Evolutionary conservation across 1,139 yeast genomes (phyloP).

Genomic region (Pneumocystis murina): DNA sequence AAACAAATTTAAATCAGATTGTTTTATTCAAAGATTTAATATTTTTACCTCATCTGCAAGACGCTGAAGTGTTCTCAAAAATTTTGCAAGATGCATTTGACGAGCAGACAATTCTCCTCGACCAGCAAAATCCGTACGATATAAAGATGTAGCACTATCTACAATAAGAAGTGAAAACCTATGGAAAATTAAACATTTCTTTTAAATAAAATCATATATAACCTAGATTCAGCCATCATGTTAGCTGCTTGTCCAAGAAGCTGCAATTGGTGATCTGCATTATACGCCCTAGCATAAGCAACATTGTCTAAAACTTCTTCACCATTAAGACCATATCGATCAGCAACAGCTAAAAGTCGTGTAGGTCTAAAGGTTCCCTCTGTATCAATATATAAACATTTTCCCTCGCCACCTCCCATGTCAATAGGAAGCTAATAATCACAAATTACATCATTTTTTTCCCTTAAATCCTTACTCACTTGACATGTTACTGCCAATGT

Average conservation of each 20-base stretch:
- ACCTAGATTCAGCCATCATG: slow-evolving; percentile 87
- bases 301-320: slow-evolving; percentile 90
- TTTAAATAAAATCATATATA: slow-evolving; percentile 27
- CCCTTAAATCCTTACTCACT: slow-evolving; percentile 8
- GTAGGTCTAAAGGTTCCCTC: slow-evolving; percentile 95
- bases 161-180: slow-evolving; percentile 54
- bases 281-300: slow-evolving; percentile 93
- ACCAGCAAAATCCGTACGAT: slow-evolving; percentile 89
- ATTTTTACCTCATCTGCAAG: slow-evolving; percentile 59
- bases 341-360: slow-evolving; percentile 76
- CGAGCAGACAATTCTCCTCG: slow-evolving; percentile 93
- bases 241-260: slow-evolving; percentile 79
- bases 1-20: not conserved
- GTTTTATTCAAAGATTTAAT: not conserved
- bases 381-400: slow-evolving; percentile 88
- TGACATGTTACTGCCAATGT: slow-evolving; percentile 95
- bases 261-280: slow-evolving; percentile 89
- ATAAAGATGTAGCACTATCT: slow-evolving; percentile 91
- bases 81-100: slow-evolving; percentile 86
- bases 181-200: not conserved
- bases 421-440: slow-evolving; percentile 56
- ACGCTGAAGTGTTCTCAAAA: slow-evolving; percentile 78
- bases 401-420: slow-evolving; percentile 98
- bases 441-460: not conserved
- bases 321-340: slow-evolving; percentile 83